Base-by-base conservation (phyloP, 257 asterid species). In the Anisodus acutangulus region DNA sequence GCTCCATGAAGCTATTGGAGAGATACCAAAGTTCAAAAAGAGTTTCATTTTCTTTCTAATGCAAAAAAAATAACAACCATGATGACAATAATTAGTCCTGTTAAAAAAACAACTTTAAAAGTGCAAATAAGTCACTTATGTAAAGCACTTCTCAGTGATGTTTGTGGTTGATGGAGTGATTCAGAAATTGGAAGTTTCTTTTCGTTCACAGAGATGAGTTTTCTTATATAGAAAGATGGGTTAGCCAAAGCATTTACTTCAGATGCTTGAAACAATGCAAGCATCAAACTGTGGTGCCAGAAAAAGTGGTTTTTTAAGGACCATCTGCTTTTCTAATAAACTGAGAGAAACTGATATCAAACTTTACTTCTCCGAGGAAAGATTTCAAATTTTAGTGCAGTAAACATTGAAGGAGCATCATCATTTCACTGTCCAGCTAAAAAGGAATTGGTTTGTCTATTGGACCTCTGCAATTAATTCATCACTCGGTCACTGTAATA, bases 381-480 rank as follows among this genome's bases (percentile, higher is more conserved):
- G 11, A 72, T 49, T 74, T 11, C 60, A 74, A 72, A 11, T 22
- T 49, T 3, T 49, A 47, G 80, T 47, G 10, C 60, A 74, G 80
- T 49, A 22, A 47, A 47, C 10, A 3, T 19, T 47, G 47, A 47
- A 2, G 59, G 2, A 8, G 19, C 58, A 47, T 19, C 57, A n/a
- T 71, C 37, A 49, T 74, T 49, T 74, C 60, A 74, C 43, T 74
- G 19, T 74, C 43, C 80, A 74, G 80, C 60, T 49, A 41, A 22
- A 72, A 74, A 11, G 60, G 43, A 74, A 19, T 22, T 49, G 60
- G 41, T 3, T 12, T 19, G 60, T 74, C 80, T 16, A 19, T 47
- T 74, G 60, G 43, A 49, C 59, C 43, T 19, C 57, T 47, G 59
- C 41, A 72, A 47, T 72, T 47, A 72, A 72, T 72, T 47, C n/a